Evolutionary conservation across 352 stramenopile species (phyloP).

Genomic region (Phytopythium litorale): DNA sequence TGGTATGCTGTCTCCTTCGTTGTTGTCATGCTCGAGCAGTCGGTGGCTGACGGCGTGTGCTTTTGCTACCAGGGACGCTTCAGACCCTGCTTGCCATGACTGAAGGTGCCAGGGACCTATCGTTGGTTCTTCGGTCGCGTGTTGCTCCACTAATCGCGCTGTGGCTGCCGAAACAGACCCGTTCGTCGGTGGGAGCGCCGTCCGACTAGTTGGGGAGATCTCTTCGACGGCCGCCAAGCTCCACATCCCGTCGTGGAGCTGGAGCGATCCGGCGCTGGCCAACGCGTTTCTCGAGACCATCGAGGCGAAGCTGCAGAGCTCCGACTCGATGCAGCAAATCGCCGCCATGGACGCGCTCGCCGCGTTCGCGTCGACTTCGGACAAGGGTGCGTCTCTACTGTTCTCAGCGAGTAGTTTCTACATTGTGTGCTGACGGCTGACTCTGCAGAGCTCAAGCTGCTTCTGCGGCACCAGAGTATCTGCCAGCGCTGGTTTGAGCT

Average conservation of each 20-base stretch:
- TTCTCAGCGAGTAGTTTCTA: background rate
- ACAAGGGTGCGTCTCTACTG: constrained; percentile 33
- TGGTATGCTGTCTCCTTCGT: constrained; percentile 26
- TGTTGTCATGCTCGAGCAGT: constrained; percentile 7
- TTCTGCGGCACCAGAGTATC: constrained; percentile 67
- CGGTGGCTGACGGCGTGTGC: background rate
- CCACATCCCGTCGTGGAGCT: constrained; percentile 73
- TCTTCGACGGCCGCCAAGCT: constrained; percentile 62
- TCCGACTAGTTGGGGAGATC: constrained; percentile 78
- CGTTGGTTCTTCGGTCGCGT: background rate
- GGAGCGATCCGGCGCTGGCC: constrained; percentile 63
- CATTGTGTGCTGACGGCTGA: background rate
- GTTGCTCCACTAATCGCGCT: background rate
- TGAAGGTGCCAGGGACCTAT: constrained; percentile 32
- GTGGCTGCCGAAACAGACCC: constrained; percentile 33
- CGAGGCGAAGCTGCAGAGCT: constrained; percentile 60
- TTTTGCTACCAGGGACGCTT: constrained; percentile 38
- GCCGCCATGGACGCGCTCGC: constrained; percentile 81
- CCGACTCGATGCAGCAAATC: constrained; percentile 67
- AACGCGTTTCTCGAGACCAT: constrained; percentile 79
- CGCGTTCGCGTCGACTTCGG: constrained; percentile 72
- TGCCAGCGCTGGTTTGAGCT: constrained; percentile 58
- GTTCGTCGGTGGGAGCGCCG: constrained; percentile 68
- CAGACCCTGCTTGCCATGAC: constrained; percentile 60
- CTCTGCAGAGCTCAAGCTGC: constrained; percentile 51